These are phyloP conservation scores for Sequoiadendron giganteum DNA, from an alignment of 75 land plant genomes.

Conservation along the genomic window DNA sequence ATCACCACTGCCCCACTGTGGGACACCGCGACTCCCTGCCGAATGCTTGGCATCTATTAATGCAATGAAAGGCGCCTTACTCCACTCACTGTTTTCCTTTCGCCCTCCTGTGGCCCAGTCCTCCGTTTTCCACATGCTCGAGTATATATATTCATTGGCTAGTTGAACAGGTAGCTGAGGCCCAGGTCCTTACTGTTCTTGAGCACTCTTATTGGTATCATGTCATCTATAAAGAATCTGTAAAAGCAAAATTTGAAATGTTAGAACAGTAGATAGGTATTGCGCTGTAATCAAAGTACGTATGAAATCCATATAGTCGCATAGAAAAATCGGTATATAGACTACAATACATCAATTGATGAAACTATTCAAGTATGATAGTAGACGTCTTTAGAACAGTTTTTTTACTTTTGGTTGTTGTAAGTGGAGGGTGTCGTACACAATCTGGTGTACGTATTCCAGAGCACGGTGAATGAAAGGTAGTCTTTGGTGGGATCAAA, in stretches of 20 bases:
- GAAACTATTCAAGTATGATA: too few species aligned
- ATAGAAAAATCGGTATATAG: neutral
- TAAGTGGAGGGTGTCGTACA: conserved; percentile 3
- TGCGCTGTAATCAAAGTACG: neutral
- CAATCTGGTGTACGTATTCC: conserved; percentile 26
- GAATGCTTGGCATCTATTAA: too few species aligned
- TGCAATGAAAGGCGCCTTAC: conserved; percentile 38
- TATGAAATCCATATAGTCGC: too few species aligned
- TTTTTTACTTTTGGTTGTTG: too few species aligned
- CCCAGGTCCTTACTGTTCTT: conserved; percentile 42
- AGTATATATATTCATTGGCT: conserved; percentile 50
- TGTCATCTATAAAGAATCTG: conserved; percentile 52
- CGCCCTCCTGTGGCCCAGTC: conserved; percentile 57
- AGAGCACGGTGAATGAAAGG: conserved; percentile 20
- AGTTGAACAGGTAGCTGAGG: conserved; percentile 35
- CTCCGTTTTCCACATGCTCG: conserved; percentile 58
- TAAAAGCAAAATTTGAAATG: neutral
- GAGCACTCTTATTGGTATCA: conserved; percentile 46
- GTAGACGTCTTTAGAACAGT: too few species aligned
- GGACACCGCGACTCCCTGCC: too few species aligned
- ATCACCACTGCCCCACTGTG: conserved; percentile 19
- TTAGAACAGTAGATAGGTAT: neutral
- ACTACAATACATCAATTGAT: neutral
- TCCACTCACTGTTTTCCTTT: conserved; percentile 46
- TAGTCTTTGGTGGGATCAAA: conserved; percentile 18